Base-by-base conservation (phyloP, 1,284 basidiomycete species). In the Moesziomyces sp. region DNA sequence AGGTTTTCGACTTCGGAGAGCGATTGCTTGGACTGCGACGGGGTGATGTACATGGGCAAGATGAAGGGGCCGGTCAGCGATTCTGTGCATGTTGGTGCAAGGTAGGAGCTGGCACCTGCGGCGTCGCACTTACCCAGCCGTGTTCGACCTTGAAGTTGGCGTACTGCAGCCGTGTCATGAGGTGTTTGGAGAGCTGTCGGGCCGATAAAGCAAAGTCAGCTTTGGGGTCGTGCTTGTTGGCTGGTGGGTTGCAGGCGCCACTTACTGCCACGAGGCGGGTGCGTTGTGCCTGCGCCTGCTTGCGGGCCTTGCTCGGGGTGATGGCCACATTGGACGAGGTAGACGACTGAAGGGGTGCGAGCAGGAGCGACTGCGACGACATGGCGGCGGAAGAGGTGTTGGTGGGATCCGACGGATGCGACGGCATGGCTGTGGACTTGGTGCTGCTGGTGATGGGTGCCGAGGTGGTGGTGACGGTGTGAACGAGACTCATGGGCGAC, bases 1-100 rank as follows among this genome's bases (percentile, higher is more conserved):
- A 82, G 59, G 42, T 82, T 82, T 52, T 82, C 80, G n/a, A 82
- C 79, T 52, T 82, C 80, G n/a, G 78, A 76, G 8, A 81, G 58
- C 47, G 77, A 76, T 66, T 82, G 80, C 26, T 75, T 70, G n/a
- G 78, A 74, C 76, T 77, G 68, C 46, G 26, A 24, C 46, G 14
- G 40, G 42, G 26, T 28, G 26, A 8, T 28, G 6, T 7, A 28
- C 6, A 28, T 28, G 26, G 26, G 26, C 26, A 6, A 28, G 26
- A 28, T 28, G 11, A 24, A 45, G 19, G 6, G 38, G 26, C 30
- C 38, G 18, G 47, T 66, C 19, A 64, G 62, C 53, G 38, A 42
- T 14, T 19, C 26, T 28, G 46, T 48, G 46, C n/a, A 48, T 34
- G 3, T 40, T 3, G 11, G 1, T 40, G 38, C 16, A 16, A 40